phyloP scores from a whole-genome alignment of 208 protist genomes.

The Leishmania amazonensis region DNA sequence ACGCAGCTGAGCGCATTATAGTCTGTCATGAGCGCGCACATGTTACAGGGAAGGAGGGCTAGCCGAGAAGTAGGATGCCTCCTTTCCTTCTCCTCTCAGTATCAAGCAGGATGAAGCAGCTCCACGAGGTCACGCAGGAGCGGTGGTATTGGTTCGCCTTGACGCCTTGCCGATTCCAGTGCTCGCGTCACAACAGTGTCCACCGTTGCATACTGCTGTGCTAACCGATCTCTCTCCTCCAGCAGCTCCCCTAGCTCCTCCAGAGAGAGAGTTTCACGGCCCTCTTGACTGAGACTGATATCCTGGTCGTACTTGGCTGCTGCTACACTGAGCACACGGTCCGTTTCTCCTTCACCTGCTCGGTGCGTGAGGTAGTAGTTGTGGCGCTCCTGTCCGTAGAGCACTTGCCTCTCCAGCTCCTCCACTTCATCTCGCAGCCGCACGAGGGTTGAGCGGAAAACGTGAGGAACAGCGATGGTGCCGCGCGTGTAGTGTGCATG shows the following conservation, averaged over 20 bases:
- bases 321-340: background rate
- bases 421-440: constrained; percentile 51
- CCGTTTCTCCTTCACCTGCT: background rate
- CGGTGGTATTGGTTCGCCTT: constrained; percentile 12
- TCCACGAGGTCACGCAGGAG: constrained; percentile 28
- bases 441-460: constrained; percentile 29
- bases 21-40: background rate
- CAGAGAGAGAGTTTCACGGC: constrained; percentile 43
- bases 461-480: constrained; percentile 35
- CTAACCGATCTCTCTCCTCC: constrained; percentile 69
- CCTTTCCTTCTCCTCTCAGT: background rate
- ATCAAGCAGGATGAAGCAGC: constrained; percentile 27
- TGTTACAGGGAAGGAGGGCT: background rate
- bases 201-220: constrained; percentile 39
- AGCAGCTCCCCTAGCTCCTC: constrained; percentile 59
- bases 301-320: background rate
- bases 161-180: background rate
- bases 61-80: background rate
- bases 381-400: constrained; percentile 45
- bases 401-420: constrained; percentile 43
- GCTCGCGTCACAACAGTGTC: constrained; percentile 31
- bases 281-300: constrained; percentile 1
- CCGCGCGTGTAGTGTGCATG: constrained; percentile 32
- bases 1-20: background rate
- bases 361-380: constrained; percentile 39